These are phyloP conservation scores for Starmera pachycereana DNA, from an alignment of 805 yeast genomes.

Conservation along the genomic window DNA sequence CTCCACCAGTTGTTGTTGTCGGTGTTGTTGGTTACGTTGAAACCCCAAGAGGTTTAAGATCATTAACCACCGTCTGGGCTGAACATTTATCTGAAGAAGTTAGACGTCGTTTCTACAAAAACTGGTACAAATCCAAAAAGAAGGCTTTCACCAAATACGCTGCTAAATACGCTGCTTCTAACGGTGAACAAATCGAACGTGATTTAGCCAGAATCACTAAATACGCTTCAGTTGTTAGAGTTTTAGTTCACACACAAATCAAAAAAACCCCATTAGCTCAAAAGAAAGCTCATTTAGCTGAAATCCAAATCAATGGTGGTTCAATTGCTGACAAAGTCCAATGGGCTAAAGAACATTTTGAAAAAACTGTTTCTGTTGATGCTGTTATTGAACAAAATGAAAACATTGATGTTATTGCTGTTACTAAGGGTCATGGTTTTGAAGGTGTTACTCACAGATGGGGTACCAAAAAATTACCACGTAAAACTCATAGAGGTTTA, in stretches of 20 bases:
- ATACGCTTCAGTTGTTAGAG: slow-evolving; percentile 98
- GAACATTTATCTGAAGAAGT: slow-evolving; percentile 99
- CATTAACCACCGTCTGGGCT: slow-evolving; percentile 99
- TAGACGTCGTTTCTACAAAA: slow-evolving; percentile 99
- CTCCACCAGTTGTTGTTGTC: slow-evolving; percentile 97
- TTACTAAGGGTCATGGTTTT: slow-evolving; percentile 99
- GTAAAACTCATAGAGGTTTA: slow-evolving; percentile 99
- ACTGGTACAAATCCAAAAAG: slow-evolving; percentile 99
- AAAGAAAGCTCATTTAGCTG: slow-evolving; percentile 99
- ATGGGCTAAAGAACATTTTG: slow-evolving; percentile 98
- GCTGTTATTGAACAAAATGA: slow-evolving; percentile 98
- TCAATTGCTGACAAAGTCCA: slow-evolving; percentile 93
- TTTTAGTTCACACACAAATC: slow-evolving; percentile 98
- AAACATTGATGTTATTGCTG: slow-evolving; percentile 97
- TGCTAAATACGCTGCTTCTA: slow-evolving; percentile 90
- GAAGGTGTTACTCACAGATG: slow-evolving; percentile 99
- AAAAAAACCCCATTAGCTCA: slow-evolving; percentile 98
- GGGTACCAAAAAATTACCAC: slow-evolving; percentile 99
- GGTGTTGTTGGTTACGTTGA: slow-evolving; percentile 99
- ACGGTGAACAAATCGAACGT: slow-evolving; percentile 79
- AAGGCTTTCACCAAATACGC: slow-evolving; percentile 99
- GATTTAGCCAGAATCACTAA: slow-evolving; percentile 98
- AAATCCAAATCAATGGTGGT: slow-evolving; percentile 99
- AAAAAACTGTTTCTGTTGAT: slow-evolving; percentile 95
- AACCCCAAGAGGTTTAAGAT: slow-evolving; percentile 99